Conservation (phyloP, 805 yeast species). For the Saturnispora hagleri region DNA sequence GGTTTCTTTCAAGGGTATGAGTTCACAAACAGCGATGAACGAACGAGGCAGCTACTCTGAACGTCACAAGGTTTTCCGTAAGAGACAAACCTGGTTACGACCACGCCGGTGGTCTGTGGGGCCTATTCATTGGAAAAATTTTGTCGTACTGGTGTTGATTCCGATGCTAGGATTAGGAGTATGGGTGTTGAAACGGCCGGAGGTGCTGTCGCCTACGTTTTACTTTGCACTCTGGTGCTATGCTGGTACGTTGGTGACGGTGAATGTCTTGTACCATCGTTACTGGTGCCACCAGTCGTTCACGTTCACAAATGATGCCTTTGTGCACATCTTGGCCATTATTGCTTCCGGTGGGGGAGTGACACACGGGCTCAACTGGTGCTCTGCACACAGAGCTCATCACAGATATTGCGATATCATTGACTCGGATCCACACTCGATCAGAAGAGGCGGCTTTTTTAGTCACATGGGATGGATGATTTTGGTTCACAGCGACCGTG, state of each 20-base stretch:
- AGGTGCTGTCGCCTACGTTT: conserved; percentile 28
- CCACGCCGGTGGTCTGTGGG: neutral
- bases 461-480: conserved; percentile 88
- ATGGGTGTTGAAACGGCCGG: conserved; percentile 7
- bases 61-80: conserved; percentile 63
- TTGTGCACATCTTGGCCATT: conserved; percentile 44
- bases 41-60: conserved; percentile 32
- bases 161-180: conserved; percentile 34
- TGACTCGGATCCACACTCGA: conserved; percentile 80
- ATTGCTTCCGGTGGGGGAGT: conserved; percentile 67
- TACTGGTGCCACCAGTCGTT: conserved; percentile 60
- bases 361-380: conserved; percentile 75
- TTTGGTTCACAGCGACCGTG: conserved; percentile 53
- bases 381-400: conserved; percentile 77
- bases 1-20: neutral
- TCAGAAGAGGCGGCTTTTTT: conserved; percentile 70
- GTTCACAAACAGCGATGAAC: neutral
- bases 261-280: conserved; percentile 80
- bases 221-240: conserved; percentile 48
- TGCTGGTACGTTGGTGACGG: conserved; percentile 52
- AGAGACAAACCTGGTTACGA: conserved; percentile 36
- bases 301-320: conserved; percentile 30
- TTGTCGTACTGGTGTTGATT: conserved; percentile 39
- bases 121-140: conserved; percentile 61
- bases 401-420: conserved; percentile 77